phyloP scores from a whole-genome alignment of 345 rosid species.

The Citrus sp. region DNA sequence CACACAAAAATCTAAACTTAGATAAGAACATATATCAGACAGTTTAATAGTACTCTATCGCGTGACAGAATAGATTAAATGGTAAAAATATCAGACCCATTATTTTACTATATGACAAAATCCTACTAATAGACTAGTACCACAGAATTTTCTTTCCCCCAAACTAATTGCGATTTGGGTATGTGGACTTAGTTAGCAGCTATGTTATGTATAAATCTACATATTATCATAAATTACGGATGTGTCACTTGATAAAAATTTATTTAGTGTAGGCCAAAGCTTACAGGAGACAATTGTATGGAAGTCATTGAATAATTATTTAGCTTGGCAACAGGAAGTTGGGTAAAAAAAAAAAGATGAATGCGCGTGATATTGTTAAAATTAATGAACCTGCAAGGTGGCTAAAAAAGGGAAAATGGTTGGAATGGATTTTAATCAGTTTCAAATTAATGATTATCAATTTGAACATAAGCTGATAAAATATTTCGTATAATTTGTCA shows the following conservation, averaged over 20 bases:
- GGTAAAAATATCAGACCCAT: too few species aligned
- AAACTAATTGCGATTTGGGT: too few species aligned
- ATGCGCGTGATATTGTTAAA: background rate
- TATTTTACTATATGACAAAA: too few species aligned
- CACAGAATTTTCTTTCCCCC: too few species aligned
- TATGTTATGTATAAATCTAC: background rate
- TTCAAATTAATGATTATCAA: background rate
- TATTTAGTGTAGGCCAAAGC: background rate
- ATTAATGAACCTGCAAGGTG: background rate
- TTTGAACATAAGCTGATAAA: background rate
- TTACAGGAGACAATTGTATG: background rate
- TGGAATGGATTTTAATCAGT: background rate
- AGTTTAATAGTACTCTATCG: too few species aligned
- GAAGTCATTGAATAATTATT: background rate
- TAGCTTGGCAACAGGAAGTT: too few species aligned
- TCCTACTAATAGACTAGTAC: too few species aligned
- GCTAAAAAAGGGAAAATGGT: background rate
- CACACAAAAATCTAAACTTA: too few species aligned
- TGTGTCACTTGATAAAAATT: background rate
- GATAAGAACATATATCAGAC: too few species aligned
- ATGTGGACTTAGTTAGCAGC: too few species aligned
- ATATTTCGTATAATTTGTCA: background rate
- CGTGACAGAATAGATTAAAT: too few species aligned
- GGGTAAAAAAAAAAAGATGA: background rate
- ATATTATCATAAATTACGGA: background rate